Conservation (phyloP, 305 asterid species). For the Fraxinus platypoda region DNA sequence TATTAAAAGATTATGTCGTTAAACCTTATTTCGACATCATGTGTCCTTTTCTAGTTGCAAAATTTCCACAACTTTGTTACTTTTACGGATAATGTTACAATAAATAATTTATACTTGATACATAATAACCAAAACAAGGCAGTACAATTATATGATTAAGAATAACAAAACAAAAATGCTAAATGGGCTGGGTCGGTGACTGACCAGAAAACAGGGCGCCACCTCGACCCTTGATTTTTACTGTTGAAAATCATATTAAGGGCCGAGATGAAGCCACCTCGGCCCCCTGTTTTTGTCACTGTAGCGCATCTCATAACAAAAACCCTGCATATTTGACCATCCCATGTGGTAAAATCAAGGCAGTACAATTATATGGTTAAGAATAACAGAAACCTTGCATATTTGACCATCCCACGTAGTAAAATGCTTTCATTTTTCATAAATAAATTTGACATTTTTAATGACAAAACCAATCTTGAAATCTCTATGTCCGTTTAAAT, state of each 20-base stretch:
- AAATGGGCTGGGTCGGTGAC: no score
- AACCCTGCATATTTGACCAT: neutral
- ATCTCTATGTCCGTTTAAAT: neutral
- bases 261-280: no score
- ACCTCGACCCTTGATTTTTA: no score
- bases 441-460: neutral
- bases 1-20: constrained; percentile 6
- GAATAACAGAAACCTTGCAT: neutral
- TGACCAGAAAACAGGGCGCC: no score
- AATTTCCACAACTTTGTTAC: constrained; percentile 15
- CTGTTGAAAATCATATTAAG: no score
- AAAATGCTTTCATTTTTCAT: neutral
- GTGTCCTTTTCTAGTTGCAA: constrained; percentile 25
- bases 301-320: no score
- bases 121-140: neutral
- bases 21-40: constrained; percentile 38
- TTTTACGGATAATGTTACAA: neutral
- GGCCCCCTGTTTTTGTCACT: no score
- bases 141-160: neutral
- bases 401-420: neutral
- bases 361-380: neutral
- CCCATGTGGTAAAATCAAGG: neutral
- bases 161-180: no score
- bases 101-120: neutral
- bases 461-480: neutral